Evolutionary conservation across 2,329 filamentous ascomycete genomes (phyloP).

Genomic region (Sporothrix sp.): DNA sequence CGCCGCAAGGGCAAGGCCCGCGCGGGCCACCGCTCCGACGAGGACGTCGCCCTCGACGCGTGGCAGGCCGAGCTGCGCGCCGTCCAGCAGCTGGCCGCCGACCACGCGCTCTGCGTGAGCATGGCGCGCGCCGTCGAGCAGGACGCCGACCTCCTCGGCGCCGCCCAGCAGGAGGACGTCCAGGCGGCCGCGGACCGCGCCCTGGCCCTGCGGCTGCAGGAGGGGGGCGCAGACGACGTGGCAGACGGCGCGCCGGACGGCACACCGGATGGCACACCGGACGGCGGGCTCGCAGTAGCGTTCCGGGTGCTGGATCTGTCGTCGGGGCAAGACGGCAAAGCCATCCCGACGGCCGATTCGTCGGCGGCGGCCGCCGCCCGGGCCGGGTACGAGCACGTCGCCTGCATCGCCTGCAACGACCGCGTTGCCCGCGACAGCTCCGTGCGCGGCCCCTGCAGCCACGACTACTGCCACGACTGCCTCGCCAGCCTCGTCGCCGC

Average conservation of each 20-base stretch:
- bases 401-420: too few relatives aligned
- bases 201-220: constrained; percentile 11
- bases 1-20: constrained; percentile 18
- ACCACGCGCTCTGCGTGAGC: constrained; percentile 18
- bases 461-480: constrained; percentile 44
- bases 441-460: constrained; percentile 27
- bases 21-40: constrained; percentile 13
- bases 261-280: too few relatives aligned
- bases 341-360: background rate
- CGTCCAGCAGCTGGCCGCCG: background rate
- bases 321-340: too few relatives aligned
- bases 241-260: too few relatives aligned
- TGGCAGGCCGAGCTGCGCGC: constrained; percentile 15
- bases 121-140: constrained; percentile 16
- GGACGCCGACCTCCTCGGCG: constrained; percentile 13
- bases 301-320: too few relatives aligned
- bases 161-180: constrained; percentile 9
- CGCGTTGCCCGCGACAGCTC: constrained; percentile 7
- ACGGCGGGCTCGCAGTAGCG: too few relatives aligned
- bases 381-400: too few relatives aligned
- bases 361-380: background rate
- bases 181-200: constrained; percentile 14
- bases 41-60: constrained; percentile 9
- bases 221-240: background rate
- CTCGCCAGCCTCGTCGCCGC: constrained; percentile 34